These are phyloP conservation scores for Arthroderma sp. DNA, from an alignment of 2,329 filamentous ascomycete species.

Conservation along the genomic window DNA sequence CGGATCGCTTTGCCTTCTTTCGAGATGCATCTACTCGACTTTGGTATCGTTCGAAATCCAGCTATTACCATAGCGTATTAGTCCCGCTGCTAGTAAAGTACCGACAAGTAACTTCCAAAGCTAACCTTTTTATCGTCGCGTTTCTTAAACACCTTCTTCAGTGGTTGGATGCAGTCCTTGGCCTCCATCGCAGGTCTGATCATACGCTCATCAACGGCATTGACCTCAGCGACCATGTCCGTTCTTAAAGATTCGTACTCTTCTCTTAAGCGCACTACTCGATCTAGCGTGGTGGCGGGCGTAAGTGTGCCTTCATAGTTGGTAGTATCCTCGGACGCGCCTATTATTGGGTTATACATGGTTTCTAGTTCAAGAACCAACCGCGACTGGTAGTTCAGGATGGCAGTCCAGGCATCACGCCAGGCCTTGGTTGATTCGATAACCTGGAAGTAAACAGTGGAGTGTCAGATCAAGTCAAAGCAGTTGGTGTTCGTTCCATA, in stretches of 20 bases:
- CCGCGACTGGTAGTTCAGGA: constrained; percentile 55
- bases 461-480: not conserved
- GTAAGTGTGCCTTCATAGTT: constrained; percentile 47
- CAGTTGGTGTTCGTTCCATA: constrained; percentile 2
- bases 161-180: constrained; percentile 53
- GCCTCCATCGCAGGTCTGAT: constrained; percentile 57
- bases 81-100: too few species aligned
- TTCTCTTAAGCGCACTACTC: constrained; percentile 51
- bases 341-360: constrained; percentile 64
- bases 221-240: constrained; percentile 59
- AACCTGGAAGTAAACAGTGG: constrained; percentile 38
- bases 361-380: constrained; percentile 55
- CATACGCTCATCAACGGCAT: constrained; percentile 55
- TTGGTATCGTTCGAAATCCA: constrained; percentile 70
- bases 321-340: constrained; percentile 45
- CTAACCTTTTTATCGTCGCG: constrained; percentile 60
- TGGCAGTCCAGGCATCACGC: constrained; percentile 64
- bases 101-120: not conserved
- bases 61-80: constrained; percentile 21
- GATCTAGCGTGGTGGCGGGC: constrained; percentile 48
- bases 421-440: constrained; percentile 63
- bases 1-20: constrained; percentile 55
- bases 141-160: constrained; percentile 76
- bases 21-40: constrained; percentile 55
- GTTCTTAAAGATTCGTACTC: constrained; percentile 57